A percentile compares a stretch with the other conserved stretches of the same genome.
Conservation (phyloP, 202 grass and related monocot species). For the Setaria italica region DNA sequence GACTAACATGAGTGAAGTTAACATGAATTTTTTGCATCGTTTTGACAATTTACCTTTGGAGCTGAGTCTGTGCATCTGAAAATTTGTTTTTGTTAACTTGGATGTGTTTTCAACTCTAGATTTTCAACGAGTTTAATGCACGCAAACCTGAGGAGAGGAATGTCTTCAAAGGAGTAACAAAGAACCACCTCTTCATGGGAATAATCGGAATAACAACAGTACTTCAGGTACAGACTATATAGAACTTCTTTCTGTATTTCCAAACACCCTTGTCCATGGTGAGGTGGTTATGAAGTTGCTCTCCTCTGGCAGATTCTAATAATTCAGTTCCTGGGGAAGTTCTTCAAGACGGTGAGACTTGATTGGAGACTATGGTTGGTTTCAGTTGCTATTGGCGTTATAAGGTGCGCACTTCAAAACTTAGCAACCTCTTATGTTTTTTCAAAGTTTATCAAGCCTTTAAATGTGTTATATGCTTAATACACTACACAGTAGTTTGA, state of each 20-base stretch:
- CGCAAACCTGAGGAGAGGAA: slow-evolving; percentile 90
- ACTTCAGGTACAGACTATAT: slow-evolving; percentile 64
- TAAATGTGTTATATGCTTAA: background rate
- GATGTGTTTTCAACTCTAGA: slow-evolving; percentile 49
- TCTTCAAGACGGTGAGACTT: slow-evolving; percentile 90
- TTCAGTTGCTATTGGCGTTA: slow-evolving; percentile 75
- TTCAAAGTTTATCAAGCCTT: background rate
- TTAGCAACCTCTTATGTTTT: slow-evolving; percentile 12
- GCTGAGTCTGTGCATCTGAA: background rate
- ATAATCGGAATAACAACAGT: slow-evolving; percentile 76
- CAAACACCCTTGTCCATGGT: slow-evolving; percentile 13
- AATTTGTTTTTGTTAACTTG: slow-evolving; percentile 2
- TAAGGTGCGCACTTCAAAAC: slow-evolving; percentile 61
- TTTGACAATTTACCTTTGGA: background rate
- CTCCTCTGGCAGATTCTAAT: slow-evolving; percentile 69
- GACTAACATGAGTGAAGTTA: background rate
- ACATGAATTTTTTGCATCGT: background rate
- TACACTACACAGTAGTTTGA: background rate
- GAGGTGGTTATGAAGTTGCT: slow-evolving; percentile 24
- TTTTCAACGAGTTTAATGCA: slow-evolving; percentile 97
- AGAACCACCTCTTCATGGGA: slow-evolving; percentile 79
- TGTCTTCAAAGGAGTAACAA: slow-evolving; percentile 84
- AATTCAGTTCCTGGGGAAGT: slow-evolving; percentile 93
- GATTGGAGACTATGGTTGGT: slow-evolving; percentile 88
- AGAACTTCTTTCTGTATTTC: slow-evolving; percentile 13